phyloP scores from a whole-genome alignment of 169 alveolate species.

The Miamiensis avidus region DNA sequence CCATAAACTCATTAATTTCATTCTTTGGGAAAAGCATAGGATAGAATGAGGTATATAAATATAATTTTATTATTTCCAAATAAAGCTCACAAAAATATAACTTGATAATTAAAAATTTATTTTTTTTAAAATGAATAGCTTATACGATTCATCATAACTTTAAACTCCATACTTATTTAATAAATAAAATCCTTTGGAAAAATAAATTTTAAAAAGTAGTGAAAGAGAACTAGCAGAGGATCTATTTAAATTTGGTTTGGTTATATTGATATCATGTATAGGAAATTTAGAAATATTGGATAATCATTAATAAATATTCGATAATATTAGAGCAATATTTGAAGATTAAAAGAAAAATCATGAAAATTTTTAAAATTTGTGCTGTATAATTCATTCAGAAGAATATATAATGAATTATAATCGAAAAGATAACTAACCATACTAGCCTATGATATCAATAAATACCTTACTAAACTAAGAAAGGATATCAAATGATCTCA shows the following conservation, averaged over 20 bases:
- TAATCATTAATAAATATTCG: constrained; percentile 19
- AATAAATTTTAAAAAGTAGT: background rate
- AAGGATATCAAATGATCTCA: constrained; percentile 22
- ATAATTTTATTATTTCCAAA: background rate
- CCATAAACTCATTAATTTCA: constrained; percentile 8
- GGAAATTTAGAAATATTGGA: constrained; percentile 44
- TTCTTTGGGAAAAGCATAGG: constrained; percentile 29
- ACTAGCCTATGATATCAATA: constrained; percentile 24
- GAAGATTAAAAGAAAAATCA: constrained; percentile 27
- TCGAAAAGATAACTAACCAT: constrained; percentile 4
- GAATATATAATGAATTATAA: constrained; percentile 21
- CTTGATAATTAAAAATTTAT: background rate
- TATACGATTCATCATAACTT: constrained; percentile 36
- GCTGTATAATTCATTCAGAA: constrained; percentile 43
- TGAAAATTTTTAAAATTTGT: constrained; percentile 14
- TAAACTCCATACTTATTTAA: constrained; percentile 37
- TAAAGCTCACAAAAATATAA: background rate
- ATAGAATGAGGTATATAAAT: constrained; percentile 26
- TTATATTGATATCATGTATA: constrained; percentile 33
- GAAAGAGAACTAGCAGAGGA: constrained; percentile 22
- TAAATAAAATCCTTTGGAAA: constrained; percentile 20
- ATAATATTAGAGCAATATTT: constrained; percentile 21
- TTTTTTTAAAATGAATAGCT: constrained; percentile 1
- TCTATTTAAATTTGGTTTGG: constrained; percentile 36
- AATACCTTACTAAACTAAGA: constrained; percentile 19